Conservation (phyloP, 2,329 filamentous ascomycete genomes). For the Stagonosporopsis tanaceti region DNA sequence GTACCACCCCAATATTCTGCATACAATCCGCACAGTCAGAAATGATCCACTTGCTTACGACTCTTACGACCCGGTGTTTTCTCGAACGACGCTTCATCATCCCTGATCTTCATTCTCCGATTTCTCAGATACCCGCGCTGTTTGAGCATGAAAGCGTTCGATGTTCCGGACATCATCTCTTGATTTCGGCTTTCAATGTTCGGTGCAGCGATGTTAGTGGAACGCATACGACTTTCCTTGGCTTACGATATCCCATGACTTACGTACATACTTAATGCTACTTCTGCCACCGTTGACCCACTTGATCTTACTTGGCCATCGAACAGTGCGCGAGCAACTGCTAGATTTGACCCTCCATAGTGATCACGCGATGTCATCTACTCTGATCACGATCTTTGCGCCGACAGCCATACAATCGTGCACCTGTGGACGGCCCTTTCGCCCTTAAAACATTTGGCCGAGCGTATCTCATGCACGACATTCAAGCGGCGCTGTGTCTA, state of each 20-base stretch:
- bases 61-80: not conserved
- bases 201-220: not conserved
- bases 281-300: slow-evolving; percentile 3
- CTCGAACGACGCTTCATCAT: not conserved
- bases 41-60: not conserved
- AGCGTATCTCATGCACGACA: not conserved
- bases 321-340: slow-evolving; percentile 1
- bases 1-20: slow-evolving; percentile 29
- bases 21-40: slow-evolving; percentile 17
- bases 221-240: slow-evolving; percentile 21
- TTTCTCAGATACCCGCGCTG: slow-evolving; percentile 12
- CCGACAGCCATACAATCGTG: not conserved
- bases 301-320: slow-evolving; percentile 1
- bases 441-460: not conserved
- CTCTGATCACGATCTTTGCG: not conserved
- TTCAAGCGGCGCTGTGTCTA: not conserved
- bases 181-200: not conserved
- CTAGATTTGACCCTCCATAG: slow-evolving; percentile 1
- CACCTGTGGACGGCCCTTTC: not conserved
- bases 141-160: not conserved
- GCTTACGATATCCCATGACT: slow-evolving; percentile 12
- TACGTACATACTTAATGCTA: slow-evolving; percentile 17
- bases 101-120: not conserved
- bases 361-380: slow-evolving; percentile 4
- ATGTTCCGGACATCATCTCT: not conserved